These are phyloP conservation scores for Lipomyces mesembrius DNA, from an alignment of 805 yeast genomes.

Conservation along the genomic window DNA sequence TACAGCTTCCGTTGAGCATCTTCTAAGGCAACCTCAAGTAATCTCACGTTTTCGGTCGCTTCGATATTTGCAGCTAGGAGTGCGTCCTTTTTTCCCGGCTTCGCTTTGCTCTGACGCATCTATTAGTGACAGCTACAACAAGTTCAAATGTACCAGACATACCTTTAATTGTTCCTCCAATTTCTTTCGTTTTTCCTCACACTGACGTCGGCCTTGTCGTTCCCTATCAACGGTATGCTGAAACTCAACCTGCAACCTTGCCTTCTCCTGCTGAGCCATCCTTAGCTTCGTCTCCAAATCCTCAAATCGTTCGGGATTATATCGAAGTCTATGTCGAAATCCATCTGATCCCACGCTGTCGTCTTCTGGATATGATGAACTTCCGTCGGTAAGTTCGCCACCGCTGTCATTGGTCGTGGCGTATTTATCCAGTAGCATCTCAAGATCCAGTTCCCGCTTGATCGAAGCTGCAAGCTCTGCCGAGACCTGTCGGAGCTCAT, in stretches of 20 bases:
- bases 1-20: slow-evolving; percentile 33
- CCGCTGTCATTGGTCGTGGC: slow-evolving; percentile 29
- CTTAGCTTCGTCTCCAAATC: slow-evolving; percentile 26
- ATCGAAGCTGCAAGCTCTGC: slow-evolving; percentile 35
- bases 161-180: slow-evolving; percentile 31
- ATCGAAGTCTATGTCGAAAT: slow-evolving; percentile 1
- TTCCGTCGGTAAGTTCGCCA: slow-evolving; percentile 21
- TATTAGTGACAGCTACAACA: background rate
- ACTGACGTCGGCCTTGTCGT: slow-evolving; percentile 21
- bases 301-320: slow-evolving; percentile 12
- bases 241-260: slow-evolving; percentile 28
- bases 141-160: background rate
- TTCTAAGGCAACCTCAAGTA: slow-evolving; percentile 31
- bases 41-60: slow-evolving; percentile 13
- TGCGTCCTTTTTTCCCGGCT: slow-evolving; percentile 15
- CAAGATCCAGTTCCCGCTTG: slow-evolving; percentile 37
- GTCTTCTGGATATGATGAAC: slow-evolving; percentile 21
- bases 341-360: slow-evolving; percentile 14
- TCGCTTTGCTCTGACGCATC: slow-evolving; percentile 14
- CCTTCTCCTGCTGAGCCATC: slow-evolving; percentile 33
- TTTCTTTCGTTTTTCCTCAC: slow-evolving; percentile 22
- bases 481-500: slow-evolving; percentile 32
- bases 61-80: slow-evolving; percentile 13
- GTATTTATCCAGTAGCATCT: slow-evolving; percentile 30
- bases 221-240: slow-evolving; percentile 23